Conservation (phyloP, 2,329 filamentous ascomycete species). For the Pyrenophora tritici-repentis region DNA sequence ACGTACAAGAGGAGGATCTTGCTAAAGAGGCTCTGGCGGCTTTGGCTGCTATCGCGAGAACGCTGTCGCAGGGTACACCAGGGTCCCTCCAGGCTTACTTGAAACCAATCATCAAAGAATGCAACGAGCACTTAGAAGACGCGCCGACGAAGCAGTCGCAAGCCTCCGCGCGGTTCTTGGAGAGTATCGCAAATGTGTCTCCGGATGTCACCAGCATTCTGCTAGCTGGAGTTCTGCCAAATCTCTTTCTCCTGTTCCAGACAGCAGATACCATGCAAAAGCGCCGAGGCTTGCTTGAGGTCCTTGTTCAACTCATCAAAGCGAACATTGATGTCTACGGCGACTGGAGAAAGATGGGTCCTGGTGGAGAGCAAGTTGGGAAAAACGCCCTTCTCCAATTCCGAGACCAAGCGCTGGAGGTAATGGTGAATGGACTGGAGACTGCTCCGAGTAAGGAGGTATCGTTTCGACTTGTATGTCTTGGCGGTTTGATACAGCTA, state of each 20-base stretch:
- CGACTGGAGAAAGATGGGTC: constrained; percentile 56
- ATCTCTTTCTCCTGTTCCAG: constrained; percentile 64
- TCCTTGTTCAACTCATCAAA: constrained; percentile 62
- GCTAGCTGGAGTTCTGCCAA: constrained; percentile 61
- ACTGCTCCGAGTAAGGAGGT: constrained; percentile 55
- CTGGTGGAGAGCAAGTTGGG: constrained; percentile 35
- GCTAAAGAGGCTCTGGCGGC: constrained; percentile 63
- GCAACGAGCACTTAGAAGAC: constrained; percentile 69
- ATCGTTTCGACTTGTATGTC: constrained; percentile 54
- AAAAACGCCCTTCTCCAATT: constrained; percentile 49
- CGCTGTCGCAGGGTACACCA: constrained; percentile 57
- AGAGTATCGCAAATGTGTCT: constrained; percentile 61
- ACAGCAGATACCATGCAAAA: constrained; percentile 66
- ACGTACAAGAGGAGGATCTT: constrained; percentile 68
- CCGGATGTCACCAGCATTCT: constrained; percentile 60
- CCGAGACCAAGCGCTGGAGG: constrained; percentile 49
- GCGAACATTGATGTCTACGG: constrained; percentile 64
- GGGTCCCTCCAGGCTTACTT: constrained; percentile 60
- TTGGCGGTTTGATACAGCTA: constrained; percentile 53
- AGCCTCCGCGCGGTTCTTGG: constrained; percentile 65
- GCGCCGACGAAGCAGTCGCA: constrained; percentile 71
- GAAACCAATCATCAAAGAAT: constrained; percentile 67
- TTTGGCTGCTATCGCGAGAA: constrained; percentile 60
- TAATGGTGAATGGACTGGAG: constrained; percentile 51
- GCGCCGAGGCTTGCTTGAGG: constrained; percentile 65